Base-by-base conservation (phyloP, 192 early-diverging fungal genomes). In the Rhizophagus clarus region DNA sequence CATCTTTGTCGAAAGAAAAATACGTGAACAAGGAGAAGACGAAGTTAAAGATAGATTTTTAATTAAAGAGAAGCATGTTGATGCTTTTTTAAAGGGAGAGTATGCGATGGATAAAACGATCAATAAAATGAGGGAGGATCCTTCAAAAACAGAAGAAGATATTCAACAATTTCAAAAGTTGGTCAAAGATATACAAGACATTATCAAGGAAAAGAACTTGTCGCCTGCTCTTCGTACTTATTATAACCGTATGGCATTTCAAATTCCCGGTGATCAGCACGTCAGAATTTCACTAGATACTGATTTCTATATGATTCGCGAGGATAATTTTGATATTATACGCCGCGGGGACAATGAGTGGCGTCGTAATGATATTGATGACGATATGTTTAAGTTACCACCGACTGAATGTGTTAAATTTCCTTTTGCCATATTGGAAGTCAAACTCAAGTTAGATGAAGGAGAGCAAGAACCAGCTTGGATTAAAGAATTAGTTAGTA, bases 161-260 rank as follows among this genome's bases (percentile, higher is more conserved):
- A 81, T 98, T 32, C 81, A 91, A 14, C 84, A 90, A 70, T 93
- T 94, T 82, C 86, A 90, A 49, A 84, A 82, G 15, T 88, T 98
- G 63, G 88, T 94, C 7, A 86, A 83, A 26, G 92, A 97, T 51
- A 88, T 98, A 47, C 93, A 93, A 79, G 72, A 84, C 15, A 89
- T 87, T 64, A 90, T 98, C 17, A 77, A 77, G 26, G 83, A 88
- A 42, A 94, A 92, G 88, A 86, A 74, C 93, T 40, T 40, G 6
- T 40, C 37, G 37, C 37, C 92, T 72, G 88, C 95, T 6, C 84
- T 97, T 80, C 90, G 98, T 66, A 95, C 96, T 1, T 95, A 96
- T 79, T 98, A 98, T 88, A 97, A 98, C 85, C 93, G 98, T 76
- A 98, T 96, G 15, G 97, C 98, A 11, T 99, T 99, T 88, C 98